phyloP scores from a whole-genome alignment of 768 basidiomycete species.

The Hypholoma sublateritium region DNA sequence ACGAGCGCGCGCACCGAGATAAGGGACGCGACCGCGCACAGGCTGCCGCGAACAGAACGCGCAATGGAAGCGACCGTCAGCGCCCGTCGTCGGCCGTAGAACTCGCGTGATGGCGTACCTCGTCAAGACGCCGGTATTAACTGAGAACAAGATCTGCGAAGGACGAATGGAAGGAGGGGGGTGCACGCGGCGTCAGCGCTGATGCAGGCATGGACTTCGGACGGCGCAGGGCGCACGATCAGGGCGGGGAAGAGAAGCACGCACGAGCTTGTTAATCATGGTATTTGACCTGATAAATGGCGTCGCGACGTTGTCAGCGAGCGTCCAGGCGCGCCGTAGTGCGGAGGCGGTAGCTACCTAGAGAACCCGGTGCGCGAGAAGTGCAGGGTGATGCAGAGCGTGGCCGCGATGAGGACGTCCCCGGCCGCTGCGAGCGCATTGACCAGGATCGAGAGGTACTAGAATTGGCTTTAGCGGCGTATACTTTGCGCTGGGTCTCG shows the following conservation, averaged over 20 bases:
- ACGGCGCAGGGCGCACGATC: not conserved
- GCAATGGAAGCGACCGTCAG: not conserved
- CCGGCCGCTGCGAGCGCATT: slow-evolving; percentile 42
- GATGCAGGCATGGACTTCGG: not conserved
- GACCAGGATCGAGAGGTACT: slow-evolving; percentile 40
- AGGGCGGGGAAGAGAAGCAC: slow-evolving; percentile 10
- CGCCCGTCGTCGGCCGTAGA: not conserved
- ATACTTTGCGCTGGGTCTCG: too few species aligned
- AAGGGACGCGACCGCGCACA: slow-evolving; percentile 56
- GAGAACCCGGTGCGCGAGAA: slow-evolving; percentile 45
- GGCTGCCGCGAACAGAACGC: slow-evolving; percentile 25
- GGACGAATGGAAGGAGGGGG: not conserved
- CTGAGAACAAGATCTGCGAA: slow-evolving; percentile 38
- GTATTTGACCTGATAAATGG: slow-evolving; percentile 38
- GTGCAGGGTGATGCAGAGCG: slow-evolving; percentile 38
- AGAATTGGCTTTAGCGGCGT: not conserved
- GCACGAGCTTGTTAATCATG: slow-evolving; percentile 43
- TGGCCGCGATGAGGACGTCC: slow-evolving; percentile 43
- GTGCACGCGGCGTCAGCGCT: not conserved
- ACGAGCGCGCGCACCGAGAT: slow-evolving; percentile 40
- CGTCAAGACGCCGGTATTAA: slow-evolving; percentile 43
- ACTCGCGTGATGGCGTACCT: slow-evolving; percentile 24
- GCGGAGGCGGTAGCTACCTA: slow-evolving; percentile 22
- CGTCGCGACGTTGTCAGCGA: not conserved
- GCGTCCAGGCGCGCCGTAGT: too few species aligned